Evolutionary conservation across 108 stramenopile genomes (phyloP).

Genomic region (Discostella stelligeroides): DNA sequence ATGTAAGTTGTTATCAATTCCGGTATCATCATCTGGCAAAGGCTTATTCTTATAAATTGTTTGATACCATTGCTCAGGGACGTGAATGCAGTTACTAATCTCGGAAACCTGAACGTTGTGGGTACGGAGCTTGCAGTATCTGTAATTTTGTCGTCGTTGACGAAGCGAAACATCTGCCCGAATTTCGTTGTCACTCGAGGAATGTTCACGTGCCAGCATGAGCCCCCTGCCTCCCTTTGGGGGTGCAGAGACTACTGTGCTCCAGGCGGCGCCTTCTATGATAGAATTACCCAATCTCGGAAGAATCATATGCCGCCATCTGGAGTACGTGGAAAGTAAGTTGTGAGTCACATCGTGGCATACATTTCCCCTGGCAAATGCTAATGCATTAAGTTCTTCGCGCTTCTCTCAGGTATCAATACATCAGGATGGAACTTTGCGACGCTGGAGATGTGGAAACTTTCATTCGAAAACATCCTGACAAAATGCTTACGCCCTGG

Average conservation of each 20-base stretch:
- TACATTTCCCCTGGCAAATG: neutral
- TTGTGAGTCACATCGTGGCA: no score
- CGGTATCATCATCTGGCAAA: neutral
- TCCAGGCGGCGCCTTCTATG: constrained; percentile 62
- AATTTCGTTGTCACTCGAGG: constrained; percentile 90
- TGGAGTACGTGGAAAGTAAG: constrained; percentile 39
- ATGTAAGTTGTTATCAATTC: constrained; percentile 61
- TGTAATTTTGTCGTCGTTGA: constrained; percentile 78
- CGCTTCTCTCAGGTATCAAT: constrained; percentile 80
- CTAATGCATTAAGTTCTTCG: no score
- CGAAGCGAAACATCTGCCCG: constrained; percentile 85
- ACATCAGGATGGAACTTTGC: constrained; percentile 99
- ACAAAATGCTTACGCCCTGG: constrained; percentile 40
- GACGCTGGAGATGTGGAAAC: constrained; percentile 92
- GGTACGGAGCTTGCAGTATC: constrained; percentile 90
- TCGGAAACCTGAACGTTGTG: constrained; percentile 72
- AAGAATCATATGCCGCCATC: constrained; percentile 4
- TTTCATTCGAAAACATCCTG: constrained; percentile 70
- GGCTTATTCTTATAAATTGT: constrained; percentile 18
- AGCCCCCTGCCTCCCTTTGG: constrained; percentile 72
- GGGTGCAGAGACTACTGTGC: constrained; percentile 58
- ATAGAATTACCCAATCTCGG: neutral
- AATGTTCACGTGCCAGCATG: constrained; percentile 70
- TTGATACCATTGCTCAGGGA: constrained; percentile 58
- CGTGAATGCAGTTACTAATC: constrained; percentile 56